These are phyloP conservation scores for Fusarium sambucinum DNA, from an alignment of 2,329 filamentous ascomycete species.

Conservation along the genomic window DNA sequence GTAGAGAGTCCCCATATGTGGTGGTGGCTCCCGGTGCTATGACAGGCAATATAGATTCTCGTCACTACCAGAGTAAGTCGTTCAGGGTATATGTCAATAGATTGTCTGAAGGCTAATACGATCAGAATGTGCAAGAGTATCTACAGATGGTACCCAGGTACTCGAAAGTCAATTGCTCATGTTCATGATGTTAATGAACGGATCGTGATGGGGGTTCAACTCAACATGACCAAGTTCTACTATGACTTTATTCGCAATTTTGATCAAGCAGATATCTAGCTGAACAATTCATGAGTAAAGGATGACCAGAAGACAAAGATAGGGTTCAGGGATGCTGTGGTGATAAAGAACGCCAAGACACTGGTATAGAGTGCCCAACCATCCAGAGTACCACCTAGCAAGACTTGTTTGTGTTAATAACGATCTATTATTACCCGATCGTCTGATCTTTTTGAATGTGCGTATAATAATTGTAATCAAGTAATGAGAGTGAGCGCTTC, in stretches of 20 bases:
- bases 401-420: not conserved
- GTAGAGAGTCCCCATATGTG: not conserved
- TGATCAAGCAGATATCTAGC: not conserved
- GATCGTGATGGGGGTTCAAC: too few species aligned
- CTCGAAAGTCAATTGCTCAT: constrained; percentile 12
- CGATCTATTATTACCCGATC: constrained; percentile 14
- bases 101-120: fast-evolving
- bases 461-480: not conserved
- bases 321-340: not conserved
- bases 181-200: constrained; percentile 11
- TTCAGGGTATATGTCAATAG: not conserved
- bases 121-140: constrained; percentile 12
- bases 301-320: not conserved
- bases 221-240: too few species aligned
- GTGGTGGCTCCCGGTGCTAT: constrained; percentile 21
- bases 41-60: constrained; percentile 30
- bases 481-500: not conserved
- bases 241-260: too few species aligned
- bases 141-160: constrained; percentile 9
- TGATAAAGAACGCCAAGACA: too few species aligned
- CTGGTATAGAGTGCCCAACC: not conserved
- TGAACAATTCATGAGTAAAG: not conserved
- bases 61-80: constrained; percentile 16
- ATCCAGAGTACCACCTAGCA: not conserved
- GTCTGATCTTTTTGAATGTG: constrained; percentile 17